These are phyloP conservation scores for Ophiostoma sp. DNA, from an alignment of 2,329 filamentous ascomycete genomes.

Conservation along the genomic window DNA sequence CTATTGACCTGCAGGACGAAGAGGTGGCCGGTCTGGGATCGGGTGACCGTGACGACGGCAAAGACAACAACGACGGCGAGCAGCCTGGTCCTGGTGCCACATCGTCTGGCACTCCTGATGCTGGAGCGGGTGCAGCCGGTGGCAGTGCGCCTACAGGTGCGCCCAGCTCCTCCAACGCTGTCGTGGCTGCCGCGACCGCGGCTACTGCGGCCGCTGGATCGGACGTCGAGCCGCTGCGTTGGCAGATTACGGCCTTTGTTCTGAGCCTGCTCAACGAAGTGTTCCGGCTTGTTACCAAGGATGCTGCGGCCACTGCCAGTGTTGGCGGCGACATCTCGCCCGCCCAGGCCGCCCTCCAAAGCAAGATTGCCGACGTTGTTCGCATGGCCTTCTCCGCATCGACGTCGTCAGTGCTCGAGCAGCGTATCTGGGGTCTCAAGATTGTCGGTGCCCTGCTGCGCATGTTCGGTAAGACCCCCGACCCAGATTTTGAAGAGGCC, in stretches of 20 bases:
- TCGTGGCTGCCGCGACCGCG: not conserved
- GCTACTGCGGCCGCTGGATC: conserved; percentile 45
- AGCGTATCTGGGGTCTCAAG: conserved; percentile 86
- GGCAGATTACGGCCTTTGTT: conserved; percentile 94
- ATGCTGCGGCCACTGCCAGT: conserved; percentile 74
- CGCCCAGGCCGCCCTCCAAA: conserved; percentile 77
- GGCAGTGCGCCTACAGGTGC: not conserved
- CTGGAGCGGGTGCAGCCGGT: not conserved
- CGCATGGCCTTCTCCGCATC: conserved; percentile 97
- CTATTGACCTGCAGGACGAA: conserved; percentile 87
- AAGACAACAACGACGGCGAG: conserved; percentile 49
- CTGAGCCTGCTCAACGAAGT: conserved; percentile 87
- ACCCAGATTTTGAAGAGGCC: conserved; percentile 96
- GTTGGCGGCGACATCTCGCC: conserved; percentile 48
- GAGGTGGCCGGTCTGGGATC: conserved; percentile 90
- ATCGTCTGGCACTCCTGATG: not conserved
- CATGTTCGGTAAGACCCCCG: conserved; percentile 92
- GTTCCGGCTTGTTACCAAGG: conserved; percentile 74
- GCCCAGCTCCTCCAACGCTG: not conserved
- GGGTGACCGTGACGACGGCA: conserved; percentile 57
- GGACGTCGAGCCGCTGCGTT: conserved; percentile 84
- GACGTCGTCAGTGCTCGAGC: conserved; percentile 85
- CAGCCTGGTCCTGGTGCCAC: conserved; percentile 30
- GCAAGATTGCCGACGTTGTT: conserved; percentile 85
- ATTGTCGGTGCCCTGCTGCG: conserved; percentile 92